A percentile compares a stretch with the other conserved stretches of the same genome.
phyloP scores from a whole-genome alignment of 257 asterid genomes.

The Przewalskia tangutica region DNA sequence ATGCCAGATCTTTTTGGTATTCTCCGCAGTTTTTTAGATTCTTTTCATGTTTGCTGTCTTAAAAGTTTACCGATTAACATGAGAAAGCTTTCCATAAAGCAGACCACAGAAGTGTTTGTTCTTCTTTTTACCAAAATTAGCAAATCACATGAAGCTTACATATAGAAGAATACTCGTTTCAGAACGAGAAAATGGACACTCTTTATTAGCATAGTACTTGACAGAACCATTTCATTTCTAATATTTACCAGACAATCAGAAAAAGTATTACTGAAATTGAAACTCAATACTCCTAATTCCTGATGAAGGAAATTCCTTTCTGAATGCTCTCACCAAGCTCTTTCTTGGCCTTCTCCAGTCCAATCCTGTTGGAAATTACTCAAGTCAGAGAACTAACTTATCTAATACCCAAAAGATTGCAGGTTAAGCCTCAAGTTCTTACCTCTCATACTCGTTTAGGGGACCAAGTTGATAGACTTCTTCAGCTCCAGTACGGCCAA shows the following conservation, averaged over 20 bases:
- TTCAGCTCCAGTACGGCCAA: slow-evolving; percentile 85
- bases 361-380: slow-evolving; percentile 39
- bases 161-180: neutral
- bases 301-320: slow-evolving; percentile 63
- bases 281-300: slow-evolving; percentile 26
- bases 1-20: slow-evolving; percentile 5
- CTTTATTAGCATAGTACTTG: neutral
- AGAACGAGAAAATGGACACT: neutral
- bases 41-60: neutral
- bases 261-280: neutral
- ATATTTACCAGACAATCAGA: slow-evolving; percentile 1
- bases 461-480: slow-evolving; percentile 82
- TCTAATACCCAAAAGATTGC: neutral
- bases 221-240: neutral
- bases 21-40: neutral
- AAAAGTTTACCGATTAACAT: neutral
- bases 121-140: neutral
- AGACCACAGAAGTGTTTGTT: neutral
- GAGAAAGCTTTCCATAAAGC: neutral
- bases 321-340: slow-evolving; percentile 85
- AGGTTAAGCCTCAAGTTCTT: neutral
- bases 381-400: neutral
- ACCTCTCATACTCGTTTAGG: slow-evolving; percentile 82
- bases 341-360: slow-evolving; percentile 85
- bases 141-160: neutral